A percentile compares a stretch with the other conserved stretches of the same genome.
phyloP scores from a whole-genome alignment of 345 rosid genomes.

The Citropsis articulata region DNA sequence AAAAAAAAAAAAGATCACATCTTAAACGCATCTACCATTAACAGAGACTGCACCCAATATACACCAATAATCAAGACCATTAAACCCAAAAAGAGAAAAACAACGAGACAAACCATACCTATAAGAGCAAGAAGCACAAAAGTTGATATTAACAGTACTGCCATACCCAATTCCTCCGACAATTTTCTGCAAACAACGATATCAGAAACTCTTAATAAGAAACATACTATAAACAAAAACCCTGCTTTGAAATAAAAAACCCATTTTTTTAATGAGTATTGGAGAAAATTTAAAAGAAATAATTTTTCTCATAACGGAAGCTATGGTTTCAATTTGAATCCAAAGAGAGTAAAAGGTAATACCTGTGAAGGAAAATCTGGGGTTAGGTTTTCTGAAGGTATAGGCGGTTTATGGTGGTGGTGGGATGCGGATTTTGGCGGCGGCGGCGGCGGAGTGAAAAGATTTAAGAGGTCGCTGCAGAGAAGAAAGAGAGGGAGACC shows the following conservation, averaged over 20 bases:
- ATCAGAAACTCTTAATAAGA: neutral
- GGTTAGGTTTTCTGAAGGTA: constrained; percentile 35
- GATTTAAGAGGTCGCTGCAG: constrained; percentile 56
- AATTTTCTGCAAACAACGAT: constrained; percentile 36
- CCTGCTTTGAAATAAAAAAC: neutral
- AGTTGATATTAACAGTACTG: constrained; percentile 59
- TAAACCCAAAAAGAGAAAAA: neutral
- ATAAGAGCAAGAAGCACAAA: constrained; percentile 87
- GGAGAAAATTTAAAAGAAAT: neutral
- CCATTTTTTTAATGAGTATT: neutral
- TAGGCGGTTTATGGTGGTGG: constrained; percentile 25
- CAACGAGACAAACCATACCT: constrained; percentile 29
- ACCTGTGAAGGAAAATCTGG: constrained; percentile 52
- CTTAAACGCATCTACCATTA: neutral
- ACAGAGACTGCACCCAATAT: neutral
- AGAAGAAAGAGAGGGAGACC: constrained; percentile 67
- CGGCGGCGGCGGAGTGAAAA: constrained; percentile 66
- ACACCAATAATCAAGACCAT: neutral
- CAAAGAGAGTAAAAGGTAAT: neutral
- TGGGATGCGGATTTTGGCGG: constrained; percentile 35
- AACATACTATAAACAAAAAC: neutral
- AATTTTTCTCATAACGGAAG: neutral
- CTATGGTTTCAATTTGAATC: neutral
- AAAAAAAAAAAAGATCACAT: neutral
- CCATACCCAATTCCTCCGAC: constrained; percentile 62